Base-by-base conservation (phyloP, 2,329 filamentous ascomycete species). In the Amphichorda felina region DNA sequence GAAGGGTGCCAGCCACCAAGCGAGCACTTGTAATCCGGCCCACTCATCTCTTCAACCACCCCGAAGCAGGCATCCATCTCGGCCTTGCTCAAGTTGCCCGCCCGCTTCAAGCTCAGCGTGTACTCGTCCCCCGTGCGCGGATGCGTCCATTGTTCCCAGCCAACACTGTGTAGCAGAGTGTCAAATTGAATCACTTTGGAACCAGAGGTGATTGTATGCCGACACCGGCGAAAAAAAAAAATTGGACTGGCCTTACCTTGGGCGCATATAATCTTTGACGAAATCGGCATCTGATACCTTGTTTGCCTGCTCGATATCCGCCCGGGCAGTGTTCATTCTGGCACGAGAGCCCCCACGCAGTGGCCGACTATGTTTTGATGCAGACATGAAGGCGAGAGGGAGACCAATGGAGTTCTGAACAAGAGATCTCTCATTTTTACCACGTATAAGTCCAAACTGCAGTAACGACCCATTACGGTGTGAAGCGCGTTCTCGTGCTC, bases 1-100 rank as follows among this genome's bases (percentile, higher is more conserved):
- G 44, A 51, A 0, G 70, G 66, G 32, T 75, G 68, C 82, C 82
- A 88, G 32, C 77, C 77, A 1, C 57, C 49, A 6, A 63, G 63
- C 3, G 80, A 83, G 13, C 55, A 53, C 37, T 72, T 70, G 52
- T 88, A 88, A 53, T 79, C 74, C 5, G 57, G 48, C 11, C 64
- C 61, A 45, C 79, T 84, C 0, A 82, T 86, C 33, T 63, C 55
- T 41, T 79, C 66, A 35, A 88, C 63, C 18, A 80, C 55, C 15
- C 49, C 40, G 43, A 72, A 73, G 45, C 75, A 80, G 1, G 63
- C 57, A 17, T 63, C 50, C 16, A 78, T 51, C 18, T 77, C 70
- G 3, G 49, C 47, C 2, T 52, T 43, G 5, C 44, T 46, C 17
- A 78, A 51, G n/a, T 45, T 43, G 2, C 43, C 46, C 0, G 70